Percentiles rank a stretch among this genome's conserved stretches.
These are phyloP conservation scores for Cyclanthera cordifolia DNA, from an alignment of 306 rosid species.

Conservation along the genomic window DNA sequence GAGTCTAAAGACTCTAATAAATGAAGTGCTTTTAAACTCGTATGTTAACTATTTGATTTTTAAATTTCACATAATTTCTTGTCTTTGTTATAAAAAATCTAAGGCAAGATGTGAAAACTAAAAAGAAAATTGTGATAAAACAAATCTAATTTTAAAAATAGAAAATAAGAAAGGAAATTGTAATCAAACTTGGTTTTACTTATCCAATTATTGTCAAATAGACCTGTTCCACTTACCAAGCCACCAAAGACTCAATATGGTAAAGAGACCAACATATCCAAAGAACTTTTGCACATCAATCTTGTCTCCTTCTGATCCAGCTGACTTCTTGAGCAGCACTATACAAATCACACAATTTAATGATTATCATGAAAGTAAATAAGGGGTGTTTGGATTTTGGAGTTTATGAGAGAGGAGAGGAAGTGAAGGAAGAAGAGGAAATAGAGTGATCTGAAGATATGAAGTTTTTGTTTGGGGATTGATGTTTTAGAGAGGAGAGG, in stretches of 20 bases:
- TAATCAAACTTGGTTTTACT: neutral
- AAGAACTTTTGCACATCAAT: constrained; percentile 62
- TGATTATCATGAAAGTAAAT: constrained; percentile 4
- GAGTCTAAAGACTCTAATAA: neutral
- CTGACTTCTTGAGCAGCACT: constrained; percentile 61
- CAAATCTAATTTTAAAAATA: neutral
- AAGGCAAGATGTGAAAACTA: neutral
- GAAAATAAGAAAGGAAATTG: neutral
- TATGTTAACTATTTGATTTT: no score
- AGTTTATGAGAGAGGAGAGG: no score
- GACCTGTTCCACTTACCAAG: constrained; percentile 34
- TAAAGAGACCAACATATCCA: constrained; percentile 61
- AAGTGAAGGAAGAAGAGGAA: no score
- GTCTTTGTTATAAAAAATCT: no score
- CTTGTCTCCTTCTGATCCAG: constrained; percentile 55
- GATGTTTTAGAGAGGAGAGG: no score
- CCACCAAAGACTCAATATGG: constrained; percentile 74
- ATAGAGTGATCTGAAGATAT: no score
- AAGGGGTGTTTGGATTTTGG: no score
- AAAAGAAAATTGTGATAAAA: neutral
- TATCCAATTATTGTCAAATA: neutral
- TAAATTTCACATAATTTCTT: no score
- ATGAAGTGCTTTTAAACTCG: neutral
- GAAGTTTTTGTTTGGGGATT: no score
- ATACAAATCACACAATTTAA: constrained; percentile 16